Evolutionary conservation across 495 filamentous ascomycete species (phyloP).

Genomic region (Penicillium atrosanguineum): DNA sequence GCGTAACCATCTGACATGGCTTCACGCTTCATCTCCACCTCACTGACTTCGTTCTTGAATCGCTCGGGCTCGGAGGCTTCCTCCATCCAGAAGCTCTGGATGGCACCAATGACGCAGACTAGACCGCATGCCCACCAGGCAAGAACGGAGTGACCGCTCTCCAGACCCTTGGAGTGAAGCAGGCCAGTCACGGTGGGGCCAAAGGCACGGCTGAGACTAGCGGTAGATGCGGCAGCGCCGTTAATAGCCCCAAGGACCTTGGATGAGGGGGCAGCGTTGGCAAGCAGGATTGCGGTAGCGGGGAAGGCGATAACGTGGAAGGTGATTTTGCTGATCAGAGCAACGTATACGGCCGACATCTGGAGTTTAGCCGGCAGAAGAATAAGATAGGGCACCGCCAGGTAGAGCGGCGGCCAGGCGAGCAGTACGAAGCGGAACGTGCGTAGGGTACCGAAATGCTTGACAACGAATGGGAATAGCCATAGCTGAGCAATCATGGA

Average conservation of each 20-base stretch:
- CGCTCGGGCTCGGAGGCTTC: conserved; percentile 35
- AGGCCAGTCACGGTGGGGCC: conserved; percentile 86
- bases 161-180: conserved; percentile 76
- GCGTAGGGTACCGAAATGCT: conserved; percentile 68
- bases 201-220: conserved; percentile 80
- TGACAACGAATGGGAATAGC: conserved; percentile 72
- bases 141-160: conserved; percentile 76
- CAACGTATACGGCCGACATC: conserved; percentile 67
- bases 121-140: conserved; percentile 88
- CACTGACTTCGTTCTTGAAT: conserved; percentile 23
- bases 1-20: conserved; percentile 17
- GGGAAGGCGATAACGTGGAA: conserved; percentile 84
- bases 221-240: conserved; percentile 85
- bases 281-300: conserved; percentile 77
- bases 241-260: conserved; percentile 87
- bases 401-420: conserved; percentile 83
- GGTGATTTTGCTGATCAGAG: conserved; percentile 86
- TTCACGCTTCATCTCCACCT: conserved; percentile 30
- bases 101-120: conserved; percentile 70
- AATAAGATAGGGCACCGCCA: conserved; percentile 84
- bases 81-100: conserved; percentile 54
- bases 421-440: conserved; percentile 79
- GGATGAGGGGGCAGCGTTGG: conserved; percentile 76
- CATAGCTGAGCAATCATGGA: conserved; percentile 81
- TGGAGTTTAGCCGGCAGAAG: conserved; percentile 70